Percentiles rank a stretch among this genome's conserved stretches.
phyloP scores from a whole-genome alignment of 345 rosid species.

The Camelina sativa region DNA sequence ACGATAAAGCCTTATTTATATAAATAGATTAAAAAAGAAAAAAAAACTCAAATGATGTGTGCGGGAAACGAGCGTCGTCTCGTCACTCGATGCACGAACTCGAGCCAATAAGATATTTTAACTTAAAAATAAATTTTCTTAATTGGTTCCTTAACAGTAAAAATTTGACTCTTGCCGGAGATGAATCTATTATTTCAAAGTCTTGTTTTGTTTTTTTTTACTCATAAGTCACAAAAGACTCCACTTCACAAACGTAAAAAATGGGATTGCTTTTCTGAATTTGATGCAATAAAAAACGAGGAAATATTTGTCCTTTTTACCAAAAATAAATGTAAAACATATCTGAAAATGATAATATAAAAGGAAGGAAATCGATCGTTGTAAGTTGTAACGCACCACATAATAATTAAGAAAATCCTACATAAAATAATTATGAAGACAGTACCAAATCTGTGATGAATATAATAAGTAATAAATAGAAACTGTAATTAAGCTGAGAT shows the following conservation, averaged over 20 bases:
- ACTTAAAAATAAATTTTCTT: background rate
- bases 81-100: slow-evolving; percentile 44
- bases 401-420: background rate
- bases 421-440: slow-evolving; percentile 18
- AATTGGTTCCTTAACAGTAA: no score
- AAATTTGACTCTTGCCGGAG: slow-evolving; percentile 29
- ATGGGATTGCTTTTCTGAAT: background rate
- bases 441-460: slow-evolving; percentile 34
- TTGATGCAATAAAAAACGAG: background rate
- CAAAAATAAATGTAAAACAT: background rate
- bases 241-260: background rate
- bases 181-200: background rate
- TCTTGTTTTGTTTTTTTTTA: slow-evolving; percentile 24
- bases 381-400: background rate
- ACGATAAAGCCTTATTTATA: background rate
- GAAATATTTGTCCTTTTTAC: background rate
- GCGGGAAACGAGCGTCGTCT: slow-evolving; percentile 47
- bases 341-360: background rate
- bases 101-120: slow-evolving; percentile 38
- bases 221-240: slow-evolving; percentile 1
- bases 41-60: slow-evolving; percentile 32
- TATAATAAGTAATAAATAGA: background rate
- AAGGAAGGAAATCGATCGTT: slow-evolving; percentile 1
- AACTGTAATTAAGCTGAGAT: slow-evolving; percentile 13
- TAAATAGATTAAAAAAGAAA: background rate